phyloP scores from a whole-genome alignment of 1,284 basidiomycete genomes.

The Rhizoctonia solani region DNA sequence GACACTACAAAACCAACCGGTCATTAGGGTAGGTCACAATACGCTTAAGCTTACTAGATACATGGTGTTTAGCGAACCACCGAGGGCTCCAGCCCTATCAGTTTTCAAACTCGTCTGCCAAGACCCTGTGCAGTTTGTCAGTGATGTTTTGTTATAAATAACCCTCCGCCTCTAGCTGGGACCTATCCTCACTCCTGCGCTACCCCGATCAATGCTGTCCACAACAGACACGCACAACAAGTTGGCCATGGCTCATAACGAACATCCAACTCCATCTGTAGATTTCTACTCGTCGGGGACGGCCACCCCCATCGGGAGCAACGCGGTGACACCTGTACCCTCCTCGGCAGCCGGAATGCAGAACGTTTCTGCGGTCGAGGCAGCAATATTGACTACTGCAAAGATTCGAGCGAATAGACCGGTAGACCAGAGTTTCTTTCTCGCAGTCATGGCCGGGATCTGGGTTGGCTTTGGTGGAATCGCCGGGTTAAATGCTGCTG shows the following conservation, averaged over 20 bases:
- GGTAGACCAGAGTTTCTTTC: slow-evolving; percentile 16
- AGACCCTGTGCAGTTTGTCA: no score
- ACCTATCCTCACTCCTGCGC: not conserved
- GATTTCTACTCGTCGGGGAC: not conserved
- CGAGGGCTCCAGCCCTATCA: no score
- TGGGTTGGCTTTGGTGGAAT: slow-evolving; percentile 38
- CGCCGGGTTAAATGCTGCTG: slow-evolving; percentile 36
- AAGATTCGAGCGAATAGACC: slow-evolving; percentile 1
- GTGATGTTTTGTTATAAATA: no score
- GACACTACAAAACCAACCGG: no score
- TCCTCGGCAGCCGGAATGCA: not conserved
- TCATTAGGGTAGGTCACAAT: not conserved
- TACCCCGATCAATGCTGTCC: no score
- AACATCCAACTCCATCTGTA: not conserved
- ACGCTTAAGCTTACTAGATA: no score
- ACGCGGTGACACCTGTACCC: not conserved
- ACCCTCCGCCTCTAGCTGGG: not conserved
- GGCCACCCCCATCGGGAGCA: not conserved
- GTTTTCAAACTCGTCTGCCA: no score
- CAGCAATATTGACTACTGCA: not conserved
- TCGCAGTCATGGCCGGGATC: slow-evolving; percentile 32
- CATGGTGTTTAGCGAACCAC: no score
- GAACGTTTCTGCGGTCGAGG: not conserved
- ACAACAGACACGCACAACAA: not conserved
- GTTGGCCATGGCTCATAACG: not conserved